Base-by-base conservation (phyloP, 2,329 filamentous ascomycete species). In the Chaetothyriales sp. region DNA sequence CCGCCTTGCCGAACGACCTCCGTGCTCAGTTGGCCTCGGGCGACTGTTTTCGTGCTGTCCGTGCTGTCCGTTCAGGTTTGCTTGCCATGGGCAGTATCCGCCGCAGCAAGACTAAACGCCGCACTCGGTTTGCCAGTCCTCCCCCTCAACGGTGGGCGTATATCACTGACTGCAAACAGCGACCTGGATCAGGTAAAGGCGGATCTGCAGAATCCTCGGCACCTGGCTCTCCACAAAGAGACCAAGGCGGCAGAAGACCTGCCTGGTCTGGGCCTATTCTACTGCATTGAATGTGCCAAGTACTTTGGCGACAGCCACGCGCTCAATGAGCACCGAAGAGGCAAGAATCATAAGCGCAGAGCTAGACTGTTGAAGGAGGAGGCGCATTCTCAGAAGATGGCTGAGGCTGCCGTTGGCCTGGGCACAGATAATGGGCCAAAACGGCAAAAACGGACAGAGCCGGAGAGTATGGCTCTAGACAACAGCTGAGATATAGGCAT, bases 271-370 rank as follows among this genome's bases (percentile, higher is more conserved):
- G 92, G 92, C 22, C 77, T 81, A 61, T 83, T 83, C 66, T 97
- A 95, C 69, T 98, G 92, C 68, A 75, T 85, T 15, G 86, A 95
- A 69, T 98, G 92, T 68, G 85, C 92, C 57, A 97, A 94, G 72
- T 97, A 87, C 84, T 97, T 94, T 67, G 90, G 97, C 67, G 85
- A 82, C 48, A 85, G 92, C 59, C 69, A 77, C 61, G 94, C 86
- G 61, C 73, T 94, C 53, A 74, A 77, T 37, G 75, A 79, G 25
- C 92, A 98, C 70, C 75, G 76, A 52, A 87, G 85, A 67, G 88
- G 87, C 61, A 98, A 95, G 72, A 87, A 86, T 58, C 92, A 98
- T 71, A 95, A 89, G 78, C 81, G 89, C 73, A 85, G 90, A 66
- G 71, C 94, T 50, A 88, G 89, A 66, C 77, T 87, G 62, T 72